Base-by-base conservation (phyloP, 768 basidiomycete species). In the Hygrophorus russula region DNA sequence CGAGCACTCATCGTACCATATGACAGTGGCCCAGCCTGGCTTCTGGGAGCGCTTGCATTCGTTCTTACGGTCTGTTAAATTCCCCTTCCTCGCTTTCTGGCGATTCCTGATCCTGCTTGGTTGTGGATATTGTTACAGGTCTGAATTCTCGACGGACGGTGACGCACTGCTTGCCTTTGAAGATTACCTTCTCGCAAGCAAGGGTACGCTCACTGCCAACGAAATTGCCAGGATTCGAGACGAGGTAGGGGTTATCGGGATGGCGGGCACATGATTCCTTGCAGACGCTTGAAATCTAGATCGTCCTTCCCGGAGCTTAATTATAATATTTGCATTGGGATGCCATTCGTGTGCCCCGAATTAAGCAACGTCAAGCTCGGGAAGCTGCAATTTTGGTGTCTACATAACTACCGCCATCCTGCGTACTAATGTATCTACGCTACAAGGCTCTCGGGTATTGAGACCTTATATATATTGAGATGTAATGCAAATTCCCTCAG, bases 221-320 rank as follows among this genome's bases (percentile, higher is more conserved):
- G 88, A 97, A 57, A 88, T 96, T 45, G 94, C 94, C 11, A 86
- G 76, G 68, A 91, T 97, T 53, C 74, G 94, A 38, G 94, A 97
- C 58, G 68, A 71, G 15, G 84, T 91, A 13, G 91, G 91, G 4
- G 73, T 94, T 18, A 70, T 78, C 33, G 92, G 91, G 20, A 92
- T 93, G 90, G 85, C 80, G 15, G 90, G 90, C 10, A 80, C 74
- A 42, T 88, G 57, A 64, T 20, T 28, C 6, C 14, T 17, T 17
- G n/a, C 34, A 9, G 17, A 17, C 13, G 15, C 12, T 20, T 39
- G 15, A 27, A 3, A 12, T 18, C 12, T 18, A 39, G 13, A 6
- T n/a, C 7, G 24, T 7, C 24, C 24, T 24, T 24, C 24, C 24
- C 7, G 24, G 24, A 24, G 7, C 24, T 24, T 24, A 7, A 3